A percentile compares a stretch with the other conserved stretches of the same genome.
Evolutionary conservation across 345 rosid genomes (phyloP).

Genomic region (Jatropha curcas): DNA sequence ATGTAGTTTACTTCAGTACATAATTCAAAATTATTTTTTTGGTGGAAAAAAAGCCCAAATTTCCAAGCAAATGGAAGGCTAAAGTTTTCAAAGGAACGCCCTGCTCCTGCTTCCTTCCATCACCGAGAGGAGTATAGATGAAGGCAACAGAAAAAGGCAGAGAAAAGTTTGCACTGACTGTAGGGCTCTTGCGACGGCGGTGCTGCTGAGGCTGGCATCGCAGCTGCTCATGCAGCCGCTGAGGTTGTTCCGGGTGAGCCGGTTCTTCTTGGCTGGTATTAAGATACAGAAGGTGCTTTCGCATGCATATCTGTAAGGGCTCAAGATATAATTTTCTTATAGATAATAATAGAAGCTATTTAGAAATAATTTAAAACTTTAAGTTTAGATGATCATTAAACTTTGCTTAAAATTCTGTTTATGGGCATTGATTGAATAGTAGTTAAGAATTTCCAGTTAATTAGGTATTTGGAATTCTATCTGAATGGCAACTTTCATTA

Average conservation of each 20-base stretch:
- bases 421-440: too few species aligned
- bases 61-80: too few species aligned
- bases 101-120: constrained; percentile 35
- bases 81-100: constrained; percentile 50
- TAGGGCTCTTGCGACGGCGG: constrained; percentile 84
- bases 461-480: too few species aligned
- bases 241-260: constrained; percentile 75
- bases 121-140: constrained; percentile 43
- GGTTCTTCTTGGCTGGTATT: constrained; percentile 62
- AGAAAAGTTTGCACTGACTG: constrained; percentile 75
- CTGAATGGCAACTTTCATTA: too few species aligned
- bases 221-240: constrained; percentile 90
- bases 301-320: constrained; percentile 78
- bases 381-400: too few species aligned
- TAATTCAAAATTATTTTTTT: too few species aligned
- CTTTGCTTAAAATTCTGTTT: too few species aligned
- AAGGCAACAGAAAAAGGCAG: constrained; percentile 70
- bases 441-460: too few species aligned
- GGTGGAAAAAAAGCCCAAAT: too few species aligned
- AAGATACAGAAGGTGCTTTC: constrained; percentile 75
- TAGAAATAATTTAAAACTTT: too few species aligned
- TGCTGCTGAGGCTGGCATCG: constrained; percentile 89
- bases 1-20: too few species aligned
- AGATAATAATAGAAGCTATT: too few species aligned
- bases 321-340: neutral